phyloP scores from a whole-genome alignment of 345 rosid genomes.

The Melaleuca quinquenervia region DNA sequence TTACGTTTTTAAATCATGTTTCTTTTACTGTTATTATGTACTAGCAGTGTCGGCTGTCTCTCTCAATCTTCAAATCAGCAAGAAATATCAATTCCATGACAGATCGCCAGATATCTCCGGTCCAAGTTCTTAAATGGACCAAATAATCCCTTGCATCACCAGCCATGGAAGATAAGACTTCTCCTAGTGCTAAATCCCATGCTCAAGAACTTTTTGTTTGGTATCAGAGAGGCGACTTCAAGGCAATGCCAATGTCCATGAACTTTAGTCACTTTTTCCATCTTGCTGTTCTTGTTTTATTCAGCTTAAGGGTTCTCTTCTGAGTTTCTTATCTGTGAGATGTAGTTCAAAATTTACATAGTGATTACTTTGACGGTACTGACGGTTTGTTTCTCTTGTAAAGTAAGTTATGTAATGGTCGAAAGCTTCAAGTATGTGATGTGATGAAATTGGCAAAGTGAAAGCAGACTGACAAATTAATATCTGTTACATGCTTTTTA shows the following conservation, averaged over 20 bases:
- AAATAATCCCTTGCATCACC: neutral
- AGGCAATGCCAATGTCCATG: neutral
- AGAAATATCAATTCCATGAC: neutral
- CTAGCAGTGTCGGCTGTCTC: neutral
- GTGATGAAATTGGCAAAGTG: neutral
- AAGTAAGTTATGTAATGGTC: neutral
- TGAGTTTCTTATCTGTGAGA: neutral
- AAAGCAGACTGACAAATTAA: neutral
- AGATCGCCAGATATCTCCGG: neutral
- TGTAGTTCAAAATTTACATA: neutral
- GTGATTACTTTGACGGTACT: neutral
- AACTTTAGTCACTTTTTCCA: neutral
- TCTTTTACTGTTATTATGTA: neutral
- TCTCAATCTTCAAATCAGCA: neutral
- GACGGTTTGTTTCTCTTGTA: neutral
- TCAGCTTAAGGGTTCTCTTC: neutral
- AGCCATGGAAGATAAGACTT: neutral
- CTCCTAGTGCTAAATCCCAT: neutral
- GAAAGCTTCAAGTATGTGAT: neutral
- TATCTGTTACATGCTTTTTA: neutral
- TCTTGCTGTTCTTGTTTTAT: neutral
- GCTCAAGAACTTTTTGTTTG: neutral
- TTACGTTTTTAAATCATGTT: neutral
- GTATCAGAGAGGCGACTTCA: neutral
- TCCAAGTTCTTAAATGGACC: neutral